phyloP scores from a whole-genome alignment of 768 basidiomycete genomes.

The Xerocomus brunneocitrinus region DNA sequence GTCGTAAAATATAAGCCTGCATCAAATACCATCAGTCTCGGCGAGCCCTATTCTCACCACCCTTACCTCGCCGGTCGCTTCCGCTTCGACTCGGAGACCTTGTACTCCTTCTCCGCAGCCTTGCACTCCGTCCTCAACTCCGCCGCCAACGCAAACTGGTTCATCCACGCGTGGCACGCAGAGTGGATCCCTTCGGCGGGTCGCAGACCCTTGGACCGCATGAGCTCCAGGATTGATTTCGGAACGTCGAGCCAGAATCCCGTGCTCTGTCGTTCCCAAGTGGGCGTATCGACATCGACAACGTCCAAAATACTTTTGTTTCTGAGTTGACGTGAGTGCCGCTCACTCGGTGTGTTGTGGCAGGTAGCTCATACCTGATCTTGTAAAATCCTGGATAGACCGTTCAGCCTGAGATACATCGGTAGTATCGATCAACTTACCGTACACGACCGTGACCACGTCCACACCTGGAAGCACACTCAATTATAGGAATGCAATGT shows the following conservation, averaged over 20 bases:
- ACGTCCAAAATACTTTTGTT: constrained; percentile 64
- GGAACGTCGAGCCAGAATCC: constrained; percentile 83
- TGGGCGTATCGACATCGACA: constrained; percentile 72
- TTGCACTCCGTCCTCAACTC: constrained; percentile 85
- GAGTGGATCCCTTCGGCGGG: constrained; percentile 81
- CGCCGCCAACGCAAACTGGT: constrained; percentile 62
- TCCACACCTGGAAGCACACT: constrained; percentile 45
- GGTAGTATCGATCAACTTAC: constrained; percentile 35
- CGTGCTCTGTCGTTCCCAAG: constrained; percentile 68
- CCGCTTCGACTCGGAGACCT: constrained; percentile 42
- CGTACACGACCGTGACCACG: constrained; percentile 68
- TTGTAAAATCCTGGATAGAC: constrained; percentile 66
- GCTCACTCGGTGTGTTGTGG: too few relatives aligned
- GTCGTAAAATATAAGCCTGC: constrained; percentile 80
- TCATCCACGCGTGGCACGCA: constrained; percentile 79
- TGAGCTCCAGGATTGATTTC: constrained; percentile 43
- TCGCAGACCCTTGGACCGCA: constrained; percentile 52
- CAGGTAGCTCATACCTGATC: constrained; percentile 44
- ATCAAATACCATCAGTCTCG: background rate
- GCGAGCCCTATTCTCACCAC: background rate
- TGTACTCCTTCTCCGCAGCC: constrained; percentile 69
- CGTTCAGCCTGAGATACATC: background rate
- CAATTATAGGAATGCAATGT: background rate
- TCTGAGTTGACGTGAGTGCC: constrained; percentile 31
- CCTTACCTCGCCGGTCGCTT: constrained; percentile 55